Base-by-base conservation (phyloP, 2,329 filamentous ascomycete genomes). In the Neofusicoccum laricinum region DNA sequence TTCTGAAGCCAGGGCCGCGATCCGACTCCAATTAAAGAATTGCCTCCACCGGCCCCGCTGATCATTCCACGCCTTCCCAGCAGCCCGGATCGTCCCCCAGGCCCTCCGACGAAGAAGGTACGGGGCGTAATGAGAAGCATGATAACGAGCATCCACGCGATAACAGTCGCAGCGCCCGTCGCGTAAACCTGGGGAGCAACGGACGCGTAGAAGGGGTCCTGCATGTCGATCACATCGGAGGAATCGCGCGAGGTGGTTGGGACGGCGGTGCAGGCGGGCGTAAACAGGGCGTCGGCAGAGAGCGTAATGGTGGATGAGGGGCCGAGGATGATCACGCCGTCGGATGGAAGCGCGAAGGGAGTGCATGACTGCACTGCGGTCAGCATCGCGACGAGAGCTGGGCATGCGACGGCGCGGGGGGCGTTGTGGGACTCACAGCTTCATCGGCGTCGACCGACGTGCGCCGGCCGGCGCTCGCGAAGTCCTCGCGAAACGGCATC, bases 91-190 rank as follows among this genome's bases (percentile, higher is more conserved):
- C 82, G 80, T 40, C 84, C 81, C 8, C 83, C 82, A 4, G 83
- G 79, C 21, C 92, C 92, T 62, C 92, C 92, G 65, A 96, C 88
- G 67, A 96, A 88, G 75, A 95, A 97, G 3, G 95, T 97, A 59
- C 94, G 88, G n/a, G 94, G 94, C 0, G 93, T 96, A 71, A 97
- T 93, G 73, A 97, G 87, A 41, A 98, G 87, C 85, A 97, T 96
- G 67, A 97, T 91, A 69, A 97, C 90, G 51, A 98, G 86, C 74
- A 96, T 90, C 79, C 96, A 98, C 55, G 93, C 90, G 57, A 96
- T 89, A 63, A 97, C 90, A 0, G 93, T 98, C 17, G 92, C 92
- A 15, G 93, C 91, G 64, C 93, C 93, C 62, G 98, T 90, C 50
- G 93, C 93, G 74, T 97, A 99, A 71, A 91, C 90, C 77, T 96